These are phyloP conservation scores for Lumnitzera racemosa DNA, from an alignment of 345 rosid species.

Conservation along the genomic window DNA sequence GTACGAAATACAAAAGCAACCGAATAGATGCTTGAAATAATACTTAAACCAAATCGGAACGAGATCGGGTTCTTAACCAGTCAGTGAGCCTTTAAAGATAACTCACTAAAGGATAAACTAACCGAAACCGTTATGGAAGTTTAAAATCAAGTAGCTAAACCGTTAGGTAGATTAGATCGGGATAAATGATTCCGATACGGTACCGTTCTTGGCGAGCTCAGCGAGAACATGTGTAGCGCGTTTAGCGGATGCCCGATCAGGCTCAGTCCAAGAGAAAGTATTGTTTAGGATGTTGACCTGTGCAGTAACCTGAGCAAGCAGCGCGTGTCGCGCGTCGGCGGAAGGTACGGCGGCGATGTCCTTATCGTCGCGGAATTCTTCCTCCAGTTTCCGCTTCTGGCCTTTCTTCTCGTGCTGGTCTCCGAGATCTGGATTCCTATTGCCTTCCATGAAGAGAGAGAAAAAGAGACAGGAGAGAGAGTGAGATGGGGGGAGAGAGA, in stretches of 20 bases:
- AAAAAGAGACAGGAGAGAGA: neutral
- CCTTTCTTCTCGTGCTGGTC: constrained; percentile 80
- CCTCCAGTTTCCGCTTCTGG: constrained; percentile 88
- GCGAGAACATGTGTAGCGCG: constrained; percentile 97
- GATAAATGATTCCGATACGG: constrained; percentile 19
- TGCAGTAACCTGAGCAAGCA: constrained; percentile 52
- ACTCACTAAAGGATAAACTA: neutral
- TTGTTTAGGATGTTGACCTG: constrained; percentile 69
- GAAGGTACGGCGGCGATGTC: constrained; percentile 49
- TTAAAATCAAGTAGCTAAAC: neutral
- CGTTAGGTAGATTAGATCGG: constrained; percentile 18
- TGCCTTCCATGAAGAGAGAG: constrained; percentile 10
- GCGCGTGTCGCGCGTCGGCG: constrained; percentile 54
- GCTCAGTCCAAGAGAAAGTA: constrained; percentile 76
- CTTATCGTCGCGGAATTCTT: constrained; percentile 42
- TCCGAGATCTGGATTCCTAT: constrained; percentile 20
- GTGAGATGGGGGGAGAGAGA: neutral
- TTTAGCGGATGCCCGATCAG: constrained; percentile 92
- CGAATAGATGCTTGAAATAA: no score
- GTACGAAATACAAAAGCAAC: no score
- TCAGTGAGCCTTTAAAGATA: no score
- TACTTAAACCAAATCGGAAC: no score
- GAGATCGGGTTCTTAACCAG: no score
- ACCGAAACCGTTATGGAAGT: neutral
- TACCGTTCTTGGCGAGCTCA: constrained; percentile 98